phyloP scores from a whole-genome alignment of 257 asterid genomes.

The Przewalskia tangutica region DNA sequence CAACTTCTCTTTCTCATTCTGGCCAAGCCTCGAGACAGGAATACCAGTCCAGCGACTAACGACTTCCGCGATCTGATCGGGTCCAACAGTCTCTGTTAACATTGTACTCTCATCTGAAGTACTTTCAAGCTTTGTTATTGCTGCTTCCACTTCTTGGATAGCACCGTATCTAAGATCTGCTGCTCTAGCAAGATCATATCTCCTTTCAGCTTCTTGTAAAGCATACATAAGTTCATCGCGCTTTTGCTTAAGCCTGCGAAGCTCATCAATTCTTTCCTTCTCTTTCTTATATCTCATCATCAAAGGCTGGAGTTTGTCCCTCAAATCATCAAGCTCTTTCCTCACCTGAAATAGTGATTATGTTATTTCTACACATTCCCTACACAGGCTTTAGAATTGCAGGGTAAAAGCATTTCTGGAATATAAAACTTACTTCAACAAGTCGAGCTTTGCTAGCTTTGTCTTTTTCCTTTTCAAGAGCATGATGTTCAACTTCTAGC shows the following conservation, averaged over 20 bases:
- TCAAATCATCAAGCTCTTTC: slow-evolving; percentile 79
- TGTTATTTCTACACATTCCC: not conserved
- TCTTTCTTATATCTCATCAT: slow-evolving; percentile 75
- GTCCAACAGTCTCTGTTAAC: slow-evolving; percentile 87
- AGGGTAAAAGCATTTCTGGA: not conserved
- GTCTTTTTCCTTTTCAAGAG: slow-evolving; percentile 78
- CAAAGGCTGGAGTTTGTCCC: slow-evolving; percentile 83
- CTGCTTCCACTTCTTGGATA: slow-evolving; percentile 72
- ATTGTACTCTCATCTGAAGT: slow-evolving; percentile 39
- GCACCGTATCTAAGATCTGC: slow-evolving; percentile 88
- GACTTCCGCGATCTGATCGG: slow-evolving; percentile 84
- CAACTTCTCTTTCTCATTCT: slow-evolving; percentile 71
- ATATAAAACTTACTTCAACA: slow-evolving; percentile 31
- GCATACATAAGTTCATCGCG: slow-evolving; percentile 66
- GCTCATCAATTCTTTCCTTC: slow-evolving; percentile 75
- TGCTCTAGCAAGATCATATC: slow-evolving; percentile 87
- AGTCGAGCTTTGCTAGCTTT: slow-evolving; percentile 76
- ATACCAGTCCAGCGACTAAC: slow-evolving; percentile 93
- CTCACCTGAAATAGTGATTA: slow-evolving; percentile 30
- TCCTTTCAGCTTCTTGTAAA: slow-evolving; percentile 82
- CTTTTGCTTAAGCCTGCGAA: slow-evolving; percentile 55
- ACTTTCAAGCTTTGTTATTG: slow-evolving; percentile 57
- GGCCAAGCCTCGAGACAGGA: slow-evolving; percentile 73
- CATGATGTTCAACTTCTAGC: slow-evolving; percentile 61
- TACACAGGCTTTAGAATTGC: not conserved